A percentile compares a stretch with the other conserved stretches of the same genome.
Evolutionary conservation across 352 stramenopile species (phyloP).

Genomic region (Globisporangium viniferum): DNA sequence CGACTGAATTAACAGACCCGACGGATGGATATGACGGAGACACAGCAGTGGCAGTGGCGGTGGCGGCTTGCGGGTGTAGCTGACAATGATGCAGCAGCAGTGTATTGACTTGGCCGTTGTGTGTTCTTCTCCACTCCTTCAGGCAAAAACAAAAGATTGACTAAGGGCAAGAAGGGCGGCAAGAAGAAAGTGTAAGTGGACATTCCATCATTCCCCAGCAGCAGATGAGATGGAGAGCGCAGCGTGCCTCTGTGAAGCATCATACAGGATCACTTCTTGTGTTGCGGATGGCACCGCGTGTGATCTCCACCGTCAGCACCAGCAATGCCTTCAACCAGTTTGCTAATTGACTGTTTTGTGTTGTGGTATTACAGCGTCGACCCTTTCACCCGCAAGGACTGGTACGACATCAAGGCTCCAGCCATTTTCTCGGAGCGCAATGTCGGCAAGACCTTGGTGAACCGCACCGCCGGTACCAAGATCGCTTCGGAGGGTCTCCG

Average conservation of each 20-base stretch:
- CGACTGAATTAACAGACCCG: neutral
- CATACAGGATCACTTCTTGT: neutral
- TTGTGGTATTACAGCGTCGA: slow-evolving; percentile 79
- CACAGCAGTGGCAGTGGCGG: neutral
- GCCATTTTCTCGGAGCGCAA: slow-evolving; percentile 98
- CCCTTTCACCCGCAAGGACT: slow-evolving; percentile 99
- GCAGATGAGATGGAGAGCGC: neutral
- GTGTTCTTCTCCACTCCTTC: slow-evolving; percentile 12
- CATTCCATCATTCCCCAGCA: neutral
- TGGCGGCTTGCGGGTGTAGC: neutral
- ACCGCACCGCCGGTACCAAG: slow-evolving; percentile 94
- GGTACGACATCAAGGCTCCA: slow-evolving; percentile 97
- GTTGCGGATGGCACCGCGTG: neutral
- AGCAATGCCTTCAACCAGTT: neutral
- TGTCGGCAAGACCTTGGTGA: slow-evolving; percentile 99
- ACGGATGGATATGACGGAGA: slow-evolving; percentile 6
- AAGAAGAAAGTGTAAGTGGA: slow-evolving; percentile 90
- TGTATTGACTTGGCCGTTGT: neutral
- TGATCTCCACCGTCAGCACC: neutral
- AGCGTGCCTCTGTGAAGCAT: neutral
- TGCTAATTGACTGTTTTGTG: slow-evolving; percentile 13
- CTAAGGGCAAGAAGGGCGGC: slow-evolving; percentile 90
- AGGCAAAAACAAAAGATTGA: slow-evolving; percentile 92
- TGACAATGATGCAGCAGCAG: neutral
- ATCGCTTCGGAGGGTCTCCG: slow-evolving; percentile 98